These are phyloP conservation scores for Ganoderma lucidum DNA, from an alignment of 1,284 basidiomycete species.

Conservation along the genomic window DNA sequence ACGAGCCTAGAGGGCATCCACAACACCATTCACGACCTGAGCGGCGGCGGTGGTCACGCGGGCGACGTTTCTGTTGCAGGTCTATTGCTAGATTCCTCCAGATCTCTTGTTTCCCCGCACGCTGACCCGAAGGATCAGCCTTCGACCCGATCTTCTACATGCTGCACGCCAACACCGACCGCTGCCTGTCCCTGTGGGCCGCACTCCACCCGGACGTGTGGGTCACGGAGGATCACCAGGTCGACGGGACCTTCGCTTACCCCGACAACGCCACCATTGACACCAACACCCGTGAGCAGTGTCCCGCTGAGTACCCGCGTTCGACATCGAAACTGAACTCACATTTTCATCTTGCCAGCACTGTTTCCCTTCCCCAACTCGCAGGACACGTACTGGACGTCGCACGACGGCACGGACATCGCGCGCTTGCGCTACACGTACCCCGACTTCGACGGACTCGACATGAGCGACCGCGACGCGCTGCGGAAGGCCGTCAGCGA, in stretches of 20 bases:
- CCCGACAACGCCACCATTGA: conserved; percentile 41
- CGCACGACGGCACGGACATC: conserved; percentile 28
- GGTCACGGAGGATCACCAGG: conserved; percentile 43
- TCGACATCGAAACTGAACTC: conserved; percentile 12
- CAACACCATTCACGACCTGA: conserved; percentile 12
- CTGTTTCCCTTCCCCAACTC: conserved; percentile 44
- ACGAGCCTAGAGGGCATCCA: conserved; percentile 22
- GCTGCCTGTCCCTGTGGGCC: conserved; percentile 54
- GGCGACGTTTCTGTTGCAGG: conserved; percentile 13
- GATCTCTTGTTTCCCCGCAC: neutral
- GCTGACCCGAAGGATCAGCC: conserved; percentile 2
- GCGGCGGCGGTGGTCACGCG: conserved; percentile 17
- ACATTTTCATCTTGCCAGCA: conserved; percentile 27
- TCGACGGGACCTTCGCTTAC: conserved; percentile 47
- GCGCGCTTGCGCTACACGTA: conserved; percentile 50
- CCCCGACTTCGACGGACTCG: conserved; percentile 52
- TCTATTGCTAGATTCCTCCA: neutral
- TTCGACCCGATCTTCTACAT: conserved; percentile 60
- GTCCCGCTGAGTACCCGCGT: neutral
- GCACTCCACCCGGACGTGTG: conserved; percentile 50
- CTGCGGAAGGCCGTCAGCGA: conserved; percentile 43
- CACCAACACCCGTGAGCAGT: conserved; percentile 44
- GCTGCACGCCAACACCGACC: conserved; percentile 57
- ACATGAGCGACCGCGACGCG: conserved; percentile 39
- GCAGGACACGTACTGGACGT: conserved; percentile 42